Evolutionary conservation across 2,329 filamentous ascomycete genomes (phyloP).

Genomic region (Colletotrichum lupini): DNA sequence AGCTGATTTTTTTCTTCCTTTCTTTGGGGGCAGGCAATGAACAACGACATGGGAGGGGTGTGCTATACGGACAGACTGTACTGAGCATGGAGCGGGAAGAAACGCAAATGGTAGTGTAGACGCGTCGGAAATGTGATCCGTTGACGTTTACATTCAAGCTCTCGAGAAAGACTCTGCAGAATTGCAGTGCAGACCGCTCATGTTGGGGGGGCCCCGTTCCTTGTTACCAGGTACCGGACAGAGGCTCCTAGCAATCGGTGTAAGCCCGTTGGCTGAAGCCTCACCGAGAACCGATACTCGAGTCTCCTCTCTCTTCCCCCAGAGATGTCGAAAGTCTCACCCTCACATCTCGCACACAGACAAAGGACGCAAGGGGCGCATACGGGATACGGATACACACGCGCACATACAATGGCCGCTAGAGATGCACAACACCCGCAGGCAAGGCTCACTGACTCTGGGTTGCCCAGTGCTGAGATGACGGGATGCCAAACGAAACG

Average conservation of each 20-base stretch:
- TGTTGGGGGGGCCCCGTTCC: slow-evolving; percentile 3
- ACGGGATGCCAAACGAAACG: background rate
- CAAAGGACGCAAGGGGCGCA: background rate
- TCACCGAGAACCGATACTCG: background rate
- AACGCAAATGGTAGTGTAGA: background rate
- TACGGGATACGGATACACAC: background rate
- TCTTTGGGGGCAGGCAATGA: background rate
- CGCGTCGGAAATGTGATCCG: slow-evolving; percentile 4
- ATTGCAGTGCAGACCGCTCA: slow-evolving; percentile 8
- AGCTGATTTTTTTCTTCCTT: background rate
- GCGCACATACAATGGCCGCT: slow-evolving; percentile 10
- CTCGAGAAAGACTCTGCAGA: background rate
- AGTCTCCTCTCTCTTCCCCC: slow-evolving; percentile 5
- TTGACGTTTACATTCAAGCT: background rate
- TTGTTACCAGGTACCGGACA: background rate
- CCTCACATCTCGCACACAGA: background rate
- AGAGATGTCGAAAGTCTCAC: background rate
- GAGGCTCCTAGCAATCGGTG: slow-evolving; percentile 8
- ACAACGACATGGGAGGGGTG: background rate
- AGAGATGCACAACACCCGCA: background rate
- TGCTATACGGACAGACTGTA: too few relatives aligned
- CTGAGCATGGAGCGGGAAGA: too few relatives aligned
- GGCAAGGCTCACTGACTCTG: background rate
- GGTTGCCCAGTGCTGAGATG: background rate
- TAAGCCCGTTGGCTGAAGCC: slow-evolving; percentile 19